Base-by-base conservation (phyloP, 305 asterid species). In the Solanum hybrid region DNA sequence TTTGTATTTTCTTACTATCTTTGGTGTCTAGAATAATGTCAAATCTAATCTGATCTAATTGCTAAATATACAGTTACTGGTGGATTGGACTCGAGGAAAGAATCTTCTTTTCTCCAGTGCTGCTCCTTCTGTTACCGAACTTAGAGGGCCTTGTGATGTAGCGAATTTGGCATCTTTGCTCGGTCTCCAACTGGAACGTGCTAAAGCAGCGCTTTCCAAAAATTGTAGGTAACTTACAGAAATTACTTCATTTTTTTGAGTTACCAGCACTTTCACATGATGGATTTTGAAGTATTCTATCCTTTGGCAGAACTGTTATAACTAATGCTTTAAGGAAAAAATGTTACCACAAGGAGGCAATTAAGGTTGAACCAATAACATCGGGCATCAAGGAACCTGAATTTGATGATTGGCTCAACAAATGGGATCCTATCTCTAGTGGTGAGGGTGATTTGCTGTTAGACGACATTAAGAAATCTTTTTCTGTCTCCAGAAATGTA, bases 401-500 rank as follows among this genome's bases (percentile, higher is more conserved):
- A 46, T 91, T 93, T 89, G 93, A 92, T 73, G 99, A 95, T 88
- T 97, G 97, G 98, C 96, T 95, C 87, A 94, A 93, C 87, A 94
- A 93, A 31, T 97, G 99, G 99, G 98, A 97, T 91, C 99, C 98
- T 90, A 93, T 97, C 74, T 97, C 98, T 73, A 97, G 98, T 91
- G 99, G 98, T 24, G 98, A 94, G 87, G 99, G 99, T 40, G 99
- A 97, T 93, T 89, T 97, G 90, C 91, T 92, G 86, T 92, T 98
- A 90, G 99, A 96, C 85, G 99, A 96, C 92, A 92, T 97, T 91
- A 96, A 95, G 91, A 97, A 94, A 94, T 93, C 93, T 90, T 97
- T 96, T 90, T 91, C 95, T 76, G 89, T 42, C 89, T 90, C 95
- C 90, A 89, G 90, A 90, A 90, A 89, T 29, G 92, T 76, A 81